These are phyloP conservation scores for Populus hybrid DNA, from an alignment of 441 rosid genomes.

Conservation along the genomic window DNA sequence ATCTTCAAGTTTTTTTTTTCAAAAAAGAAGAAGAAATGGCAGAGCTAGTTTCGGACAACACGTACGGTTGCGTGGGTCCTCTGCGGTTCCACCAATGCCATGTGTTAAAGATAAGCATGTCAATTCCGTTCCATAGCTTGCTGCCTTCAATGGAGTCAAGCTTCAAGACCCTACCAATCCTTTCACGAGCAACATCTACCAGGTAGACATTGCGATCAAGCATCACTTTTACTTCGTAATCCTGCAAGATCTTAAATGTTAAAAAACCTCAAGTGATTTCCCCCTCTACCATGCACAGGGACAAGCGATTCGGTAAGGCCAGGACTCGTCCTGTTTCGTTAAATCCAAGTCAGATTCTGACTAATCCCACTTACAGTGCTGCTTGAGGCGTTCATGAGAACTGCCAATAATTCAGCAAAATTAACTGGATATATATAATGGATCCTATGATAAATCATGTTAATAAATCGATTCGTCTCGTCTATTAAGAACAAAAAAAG, in stretches of 20 bases:
- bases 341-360: background rate
- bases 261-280: background rate
- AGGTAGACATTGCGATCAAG: slow-evolving; percentile 60
- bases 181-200: slow-evolving; percentile 59
- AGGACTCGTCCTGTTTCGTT: background rate
- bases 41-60: slow-evolving; percentile 1
- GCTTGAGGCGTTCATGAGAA: background rate
- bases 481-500: background rate
- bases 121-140: slow-evolving; percentile 60
- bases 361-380: background rate
- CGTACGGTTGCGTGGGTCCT: slow-evolving; percentile 92
- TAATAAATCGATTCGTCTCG: background rate
- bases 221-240: slow-evolving; percentile 59
- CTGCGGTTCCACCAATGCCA: slow-evolving; percentile 99
- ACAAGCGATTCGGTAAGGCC: background rate
- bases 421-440: background rate
- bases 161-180: slow-evolving; percentile 67
- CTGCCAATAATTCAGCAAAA: background rate
- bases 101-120: slow-evolving; percentile 76
- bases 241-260: slow-evolving; percentile 34
- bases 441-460: background rate
- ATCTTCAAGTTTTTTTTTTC: background rate
- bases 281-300: background rate
- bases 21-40: too few relatives aligned
- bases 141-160: slow-evolving; percentile 71